phyloP scores from a whole-genome alignment of 108 stramenopile species.

The Cyclotella cryptica region DNA sequence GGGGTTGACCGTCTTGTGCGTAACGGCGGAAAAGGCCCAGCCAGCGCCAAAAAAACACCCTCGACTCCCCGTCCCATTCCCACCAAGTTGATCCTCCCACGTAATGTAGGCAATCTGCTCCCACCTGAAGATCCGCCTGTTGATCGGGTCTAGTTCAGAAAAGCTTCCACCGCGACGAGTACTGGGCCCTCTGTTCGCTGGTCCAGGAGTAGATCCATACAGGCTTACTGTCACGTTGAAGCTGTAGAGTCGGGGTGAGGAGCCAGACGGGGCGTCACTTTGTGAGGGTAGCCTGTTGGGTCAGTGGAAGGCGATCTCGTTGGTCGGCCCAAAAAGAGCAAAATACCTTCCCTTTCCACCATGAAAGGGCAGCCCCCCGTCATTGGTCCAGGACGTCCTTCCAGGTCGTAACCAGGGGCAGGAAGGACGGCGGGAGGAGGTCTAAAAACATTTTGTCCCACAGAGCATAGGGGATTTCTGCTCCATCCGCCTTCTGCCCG shows the following conservation, averaged over 20 bases:
- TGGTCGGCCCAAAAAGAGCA: not conserved
- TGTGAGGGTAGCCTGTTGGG: not conserved
- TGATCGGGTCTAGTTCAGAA: not conserved
- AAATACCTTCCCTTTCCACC: not conserved
- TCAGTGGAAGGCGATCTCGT: not conserved
- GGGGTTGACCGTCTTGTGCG: no score
- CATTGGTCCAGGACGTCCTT: not conserved
- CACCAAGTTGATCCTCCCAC: not conserved
- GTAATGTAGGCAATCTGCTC: not conserved
- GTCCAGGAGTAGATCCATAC: not conserved
- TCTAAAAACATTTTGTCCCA: not conserved
- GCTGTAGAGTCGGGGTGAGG: not conserved
- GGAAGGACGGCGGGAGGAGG: not conserved
- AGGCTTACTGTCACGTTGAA: not conserved
- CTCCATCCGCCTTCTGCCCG: no score
- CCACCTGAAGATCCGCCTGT: not conserved
- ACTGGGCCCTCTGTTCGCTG: not conserved
- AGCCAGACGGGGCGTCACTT: no score
- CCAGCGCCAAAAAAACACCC: not conserved
- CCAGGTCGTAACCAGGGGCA: not conserved
- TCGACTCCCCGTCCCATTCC: not conserved
- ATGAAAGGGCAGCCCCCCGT: not conserved
- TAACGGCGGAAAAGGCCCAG: no score
- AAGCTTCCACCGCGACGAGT: not conserved
- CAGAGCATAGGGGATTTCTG: no score